Evolutionary conservation across 1,284 basidiomycete genomes (phyloP), one percentile per base, ranked within the genome.

Genomic region (Ganoderma multipileum): DNA sequence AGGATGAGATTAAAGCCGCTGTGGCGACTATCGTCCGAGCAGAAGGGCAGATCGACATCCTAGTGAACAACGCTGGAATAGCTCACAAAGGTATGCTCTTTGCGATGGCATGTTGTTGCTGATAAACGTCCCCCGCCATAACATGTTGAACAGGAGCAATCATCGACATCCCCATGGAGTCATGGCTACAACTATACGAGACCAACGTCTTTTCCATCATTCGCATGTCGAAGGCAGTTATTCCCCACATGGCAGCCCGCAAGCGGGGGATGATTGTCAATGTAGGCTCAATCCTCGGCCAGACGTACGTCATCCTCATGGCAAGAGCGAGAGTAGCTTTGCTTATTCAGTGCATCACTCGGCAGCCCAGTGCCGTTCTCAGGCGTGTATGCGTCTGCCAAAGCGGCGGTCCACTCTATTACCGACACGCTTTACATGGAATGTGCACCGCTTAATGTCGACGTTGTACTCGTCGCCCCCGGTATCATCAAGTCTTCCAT

Each of bases 381-480:
- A 68, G 87, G 89, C 0, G 77, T 91, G 18, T 94, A 93, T 75
- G 86, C 84, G 42, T 87, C 91, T 0, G 83, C 88, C 52, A 94
- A 94, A 76, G 87, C 91, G 0, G 91, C 91, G 0, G 78, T 90
- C 2, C 85, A 87, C 67, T 81, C 83, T 42, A 81, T 93, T 58
- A 87, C 84, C 64, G 87, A 92, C 66, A 86, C 87, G 0, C 83
- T 94, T 12, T 83, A 83, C 6, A 90, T 93, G 90, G 92, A 94
- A 74, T 87, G 88, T 78, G 83, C 82, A 61, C 89, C 90, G 0
- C 86, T 93, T 73, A 69, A 72, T 33, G 84, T 92, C 64, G 79
- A 84, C 47, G 89, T 92, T 52, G 81, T 91, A 73, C 86, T 89
- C 68, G 81, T 92, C 58, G 83, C 85, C 16, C 88, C 90, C 0